Evolutionary conservation across 768 basidiomycete genomes (phyloP).

Genomic region (Lactifluus subvellereus): DNA sequence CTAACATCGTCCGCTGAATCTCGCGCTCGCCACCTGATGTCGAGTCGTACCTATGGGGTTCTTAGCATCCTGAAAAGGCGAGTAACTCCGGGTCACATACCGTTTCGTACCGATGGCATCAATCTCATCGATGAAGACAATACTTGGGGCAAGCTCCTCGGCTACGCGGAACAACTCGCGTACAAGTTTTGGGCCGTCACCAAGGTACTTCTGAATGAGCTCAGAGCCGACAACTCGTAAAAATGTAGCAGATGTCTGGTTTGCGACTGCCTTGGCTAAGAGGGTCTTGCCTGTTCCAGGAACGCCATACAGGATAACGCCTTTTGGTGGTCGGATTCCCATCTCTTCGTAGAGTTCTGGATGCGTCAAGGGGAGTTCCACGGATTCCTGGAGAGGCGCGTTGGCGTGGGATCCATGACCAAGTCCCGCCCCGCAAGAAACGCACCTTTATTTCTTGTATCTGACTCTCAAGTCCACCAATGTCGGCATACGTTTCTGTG

Average conservation of each 20-base stretch:
- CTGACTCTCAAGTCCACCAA: constrained; percentile 93
- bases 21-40: constrained; percentile 98
- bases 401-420: neutral
- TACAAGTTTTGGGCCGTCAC: constrained; percentile 97
- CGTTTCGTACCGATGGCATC: constrained; percentile 92
- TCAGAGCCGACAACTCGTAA: constrained; percentile 96
- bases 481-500: constrained; percentile 96
- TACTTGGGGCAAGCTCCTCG: constrained; percentile 96
- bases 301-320: constrained; percentile 97
- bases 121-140: constrained; percentile 99
- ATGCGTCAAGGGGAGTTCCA: constrained; percentile 94
- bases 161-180: constrained; percentile 96
- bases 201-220: constrained; percentile 98
- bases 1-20: constrained; percentile 99
- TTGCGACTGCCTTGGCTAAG: constrained; percentile 94
- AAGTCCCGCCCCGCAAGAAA: neutral
- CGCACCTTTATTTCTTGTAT: constrained; percentile 97
- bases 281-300: constrained; percentile 98
- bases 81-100: constrained; percentile 37
- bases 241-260: constrained; percentile 98
- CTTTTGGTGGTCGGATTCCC: constrained; percentile 99
- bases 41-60: constrained; percentile 76
- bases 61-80: neutral
- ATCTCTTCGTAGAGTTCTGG: constrained; percentile 99
- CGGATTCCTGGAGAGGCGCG: constrained; percentile 70